Conservation (phyloP, 2,329 filamentous ascomycete genomes). For the Epichloe glyceriae region DNA sequence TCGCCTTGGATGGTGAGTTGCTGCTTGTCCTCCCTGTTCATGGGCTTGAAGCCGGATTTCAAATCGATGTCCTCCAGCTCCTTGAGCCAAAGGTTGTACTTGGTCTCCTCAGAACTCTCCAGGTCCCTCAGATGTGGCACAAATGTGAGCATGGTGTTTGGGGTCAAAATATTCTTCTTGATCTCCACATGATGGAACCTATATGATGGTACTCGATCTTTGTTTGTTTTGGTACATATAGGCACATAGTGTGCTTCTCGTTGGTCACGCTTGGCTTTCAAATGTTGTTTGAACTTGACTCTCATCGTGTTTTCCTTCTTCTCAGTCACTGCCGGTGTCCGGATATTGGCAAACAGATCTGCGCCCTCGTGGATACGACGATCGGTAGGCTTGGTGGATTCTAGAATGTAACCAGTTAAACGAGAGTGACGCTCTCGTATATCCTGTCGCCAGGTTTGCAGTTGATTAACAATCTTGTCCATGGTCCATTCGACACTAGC, state of each 20-base stretch:
- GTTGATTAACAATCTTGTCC: conserved; percentile 27
- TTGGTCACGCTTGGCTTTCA: conserved; percentile 31
- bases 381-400: conserved; percentile 28
- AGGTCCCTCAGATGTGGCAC: conserved; percentile 46
- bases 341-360: conserved; percentile 36
- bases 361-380: conserved; percentile 27
- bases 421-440: conserved; percentile 33
- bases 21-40: conserved; percentile 38
- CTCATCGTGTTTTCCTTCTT: conserved; percentile 28
- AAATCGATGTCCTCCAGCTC: conserved; percentile 45
- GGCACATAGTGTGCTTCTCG: conserved; percentile 28
- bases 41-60: conserved; percentile 42
- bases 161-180: conserved; percentile 44
- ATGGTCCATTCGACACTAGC: conserved; percentile 26
- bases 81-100: conserved; percentile 43
- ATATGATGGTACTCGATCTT: conserved; percentile 42
- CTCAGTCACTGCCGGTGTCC: conserved; percentile 22
- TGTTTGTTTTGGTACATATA: conserved; percentile 35
- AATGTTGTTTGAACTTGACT: conserved; percentile 39
- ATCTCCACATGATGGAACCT: conserved; percentile 48
- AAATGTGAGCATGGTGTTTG: conserved; percentile 47
- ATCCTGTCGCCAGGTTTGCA: conserved; percentile 28
- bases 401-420: conserved; percentile 31
- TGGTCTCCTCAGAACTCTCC: conserved; percentile 40
- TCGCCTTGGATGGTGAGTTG: conserved; percentile 36